These are phyloP conservation scores for Scedosporium apiospermum DNA, from an alignment of 2,329 filamentous ascomycete genomes.

Conservation along the genomic window DNA sequence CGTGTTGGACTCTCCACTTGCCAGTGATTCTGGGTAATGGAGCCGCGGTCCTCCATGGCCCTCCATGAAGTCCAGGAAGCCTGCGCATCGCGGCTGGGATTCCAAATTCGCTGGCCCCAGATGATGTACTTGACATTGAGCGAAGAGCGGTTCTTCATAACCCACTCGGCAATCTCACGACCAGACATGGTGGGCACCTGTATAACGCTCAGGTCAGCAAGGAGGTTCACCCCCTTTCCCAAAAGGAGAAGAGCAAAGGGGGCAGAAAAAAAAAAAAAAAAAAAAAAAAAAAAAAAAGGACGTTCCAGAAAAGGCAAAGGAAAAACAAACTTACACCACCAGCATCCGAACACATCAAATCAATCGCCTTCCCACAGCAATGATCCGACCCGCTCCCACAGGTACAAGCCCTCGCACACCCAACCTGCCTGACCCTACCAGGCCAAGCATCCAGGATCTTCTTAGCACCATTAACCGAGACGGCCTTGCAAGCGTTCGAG, in stretches of 20 bases:
- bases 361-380: constrained; percentile 27
- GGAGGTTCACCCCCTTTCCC: neutral
- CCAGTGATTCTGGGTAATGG: constrained; percentile 34
- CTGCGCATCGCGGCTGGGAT: constrained; percentile 22
- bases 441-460: constrained; percentile 25
- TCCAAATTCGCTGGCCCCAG: constrained; percentile 41
- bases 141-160: constrained; percentile 30
- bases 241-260: neutral
- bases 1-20: constrained; percentile 9
- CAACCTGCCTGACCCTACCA: constrained; percentile 23
- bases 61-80: constrained; percentile 31
- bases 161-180: constrained; percentile 36
- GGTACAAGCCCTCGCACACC: constrained; percentile 21
- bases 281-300: too few species aligned
- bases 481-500: constrained; percentile 22
- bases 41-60: constrained; percentile 29
- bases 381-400: constrained; percentile 25
- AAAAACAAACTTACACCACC: constrained; percentile 22
- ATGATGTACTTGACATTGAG: constrained; percentile 39
- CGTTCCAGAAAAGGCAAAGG: too few species aligned
- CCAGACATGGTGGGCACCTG: constrained; percentile 27
- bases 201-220: neutral
- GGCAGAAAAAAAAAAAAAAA: too few species aligned
- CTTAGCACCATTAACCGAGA: constrained; percentile 24
- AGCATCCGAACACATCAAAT: constrained; percentile 27